phyloP scores from a whole-genome alignment of 192 early-diverging fungal species.

The Dispira simplex region DNA sequence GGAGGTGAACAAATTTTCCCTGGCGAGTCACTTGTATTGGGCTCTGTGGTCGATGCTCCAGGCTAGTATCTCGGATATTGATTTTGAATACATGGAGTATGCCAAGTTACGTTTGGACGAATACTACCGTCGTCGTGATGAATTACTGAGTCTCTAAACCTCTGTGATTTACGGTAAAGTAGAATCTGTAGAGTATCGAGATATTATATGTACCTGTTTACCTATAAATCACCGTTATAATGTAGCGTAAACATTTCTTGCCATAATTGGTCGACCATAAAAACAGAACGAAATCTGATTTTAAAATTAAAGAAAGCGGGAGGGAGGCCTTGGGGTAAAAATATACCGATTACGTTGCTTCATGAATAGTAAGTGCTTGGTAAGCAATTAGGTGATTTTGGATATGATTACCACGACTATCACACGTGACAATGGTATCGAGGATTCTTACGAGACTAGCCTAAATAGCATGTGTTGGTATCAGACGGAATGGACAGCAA shows the following conservation, averaged over 20 bases:
- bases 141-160: slow-evolving; percentile 23
- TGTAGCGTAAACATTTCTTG: no score
- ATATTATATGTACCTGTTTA: no score
- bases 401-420: no score
- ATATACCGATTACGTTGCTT: no score
- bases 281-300: not conserved
- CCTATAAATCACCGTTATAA: no score
- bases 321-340: not conserved
- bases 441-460: no score
- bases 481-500: no score
- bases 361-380: no score
- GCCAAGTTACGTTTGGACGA: slow-evolving; percentile 64
- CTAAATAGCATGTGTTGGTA: no score
- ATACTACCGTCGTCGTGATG: slow-evolving; percentile 42
- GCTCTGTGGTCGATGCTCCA: slow-evolving; percentile 66
- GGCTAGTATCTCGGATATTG: slow-evolving; percentile 76
- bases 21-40: slow-evolving; percentile 93
- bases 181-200: not conserved
- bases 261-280: not conserved
- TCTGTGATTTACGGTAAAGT: not conserved
- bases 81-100: slow-evolving; percentile 92
- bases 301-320: not conserved
- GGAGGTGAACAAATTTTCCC: slow-evolving; percentile 68
- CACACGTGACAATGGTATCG: no score
- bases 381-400: no score